A percentile compares a stretch with the other conserved stretches of the same genome.
Conservation (phyloP, 495 filamentous ascomycete species). For the Neurospora intermedia region DNA sequence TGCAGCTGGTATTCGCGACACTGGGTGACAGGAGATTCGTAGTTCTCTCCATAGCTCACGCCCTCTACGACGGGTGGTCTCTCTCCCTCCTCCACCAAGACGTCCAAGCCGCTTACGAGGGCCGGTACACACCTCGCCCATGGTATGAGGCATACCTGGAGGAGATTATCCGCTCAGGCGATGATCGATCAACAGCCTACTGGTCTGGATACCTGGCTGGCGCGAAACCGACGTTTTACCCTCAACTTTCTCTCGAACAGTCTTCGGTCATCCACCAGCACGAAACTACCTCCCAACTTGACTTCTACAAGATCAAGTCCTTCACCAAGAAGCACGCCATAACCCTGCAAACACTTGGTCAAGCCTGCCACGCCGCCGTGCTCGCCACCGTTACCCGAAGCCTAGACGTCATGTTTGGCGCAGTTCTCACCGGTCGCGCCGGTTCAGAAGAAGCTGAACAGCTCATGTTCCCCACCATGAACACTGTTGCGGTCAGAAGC, state of each 20-base stretch:
- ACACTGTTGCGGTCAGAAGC: constrained; percentile 55
- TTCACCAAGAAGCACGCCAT: constrained; percentile 49
- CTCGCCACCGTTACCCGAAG: constrained; percentile 43
- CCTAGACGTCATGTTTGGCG: constrained; percentile 60
- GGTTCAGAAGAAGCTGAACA: constrained; percentile 45
- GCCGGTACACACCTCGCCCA: constrained; percentile 26
- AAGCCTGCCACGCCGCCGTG: constrained; percentile 54
- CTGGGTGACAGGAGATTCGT: constrained; percentile 34
- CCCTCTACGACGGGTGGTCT: constrained; percentile 71
- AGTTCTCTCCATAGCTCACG: constrained; percentile 64
- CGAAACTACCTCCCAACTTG: constrained; percentile 35
- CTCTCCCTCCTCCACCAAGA: constrained; percentile 56
- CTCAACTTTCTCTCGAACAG: constrained; percentile 9
- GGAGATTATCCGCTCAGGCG: constrained; percentile 26
- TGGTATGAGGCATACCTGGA: constrained; percentile 38
- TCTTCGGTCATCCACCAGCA: constrained; percentile 23
- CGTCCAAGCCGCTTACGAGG: constrained; percentile 47
- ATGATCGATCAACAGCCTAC: constrained; percentile 36
- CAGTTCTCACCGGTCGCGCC: constrained; percentile 55
- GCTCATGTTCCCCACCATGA: constrained; percentile 71
- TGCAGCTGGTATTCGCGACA: constrained; percentile 33
- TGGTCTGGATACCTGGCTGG: constrained; percentile 51
- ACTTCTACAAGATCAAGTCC: constrained; percentile 21
- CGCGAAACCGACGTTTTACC: constrained; percentile 23
- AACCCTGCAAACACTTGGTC: constrained; percentile 54